phyloP scores from a whole-genome alignment of 2,329 filamentous ascomycete species.

The Pestalotiopsis sp. region DNA sequence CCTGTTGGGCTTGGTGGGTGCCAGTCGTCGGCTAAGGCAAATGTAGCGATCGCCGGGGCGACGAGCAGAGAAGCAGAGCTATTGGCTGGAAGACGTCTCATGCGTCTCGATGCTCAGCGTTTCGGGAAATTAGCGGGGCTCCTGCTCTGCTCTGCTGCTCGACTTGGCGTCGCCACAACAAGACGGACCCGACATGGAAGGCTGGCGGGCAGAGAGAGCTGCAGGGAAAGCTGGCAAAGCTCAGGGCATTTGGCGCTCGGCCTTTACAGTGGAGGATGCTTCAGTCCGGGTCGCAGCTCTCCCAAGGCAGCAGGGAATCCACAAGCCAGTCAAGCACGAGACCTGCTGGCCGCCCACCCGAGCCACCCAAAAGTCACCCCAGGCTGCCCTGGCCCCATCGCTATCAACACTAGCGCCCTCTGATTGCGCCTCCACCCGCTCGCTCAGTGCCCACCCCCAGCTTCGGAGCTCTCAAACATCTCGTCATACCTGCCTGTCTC shows the following conservation, averaged over 20 bases:
- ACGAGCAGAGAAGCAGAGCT: not conserved
- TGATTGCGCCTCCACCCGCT: not conserved
- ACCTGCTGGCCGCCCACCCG: not conserved
- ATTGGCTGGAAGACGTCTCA: not conserved
- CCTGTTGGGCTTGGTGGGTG: constrained; percentile 3
- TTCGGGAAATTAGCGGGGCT: constrained; percentile 5
- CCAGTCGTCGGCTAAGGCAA: not conserved
- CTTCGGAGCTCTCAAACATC: constrained; percentile 9
- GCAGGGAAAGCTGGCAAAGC: not conserved
- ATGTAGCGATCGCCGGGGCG: not conserved
- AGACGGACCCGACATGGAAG: not conserved
- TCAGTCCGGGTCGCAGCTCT: not conserved
- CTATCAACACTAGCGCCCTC: constrained; percentile 5
- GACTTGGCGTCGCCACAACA: not conserved
- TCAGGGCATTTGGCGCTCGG: not conserved
- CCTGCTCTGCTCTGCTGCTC: not conserved
- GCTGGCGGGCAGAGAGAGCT: not conserved
- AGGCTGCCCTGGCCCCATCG: not conserved
- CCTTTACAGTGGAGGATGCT: not conserved
- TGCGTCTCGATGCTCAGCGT: not conserved
- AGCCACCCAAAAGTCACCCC: not conserved
- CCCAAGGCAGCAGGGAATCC: not conserved
- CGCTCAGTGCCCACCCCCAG: not conserved
- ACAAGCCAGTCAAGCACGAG: not conserved
- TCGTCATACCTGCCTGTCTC: constrained; percentile 11